These are phyloP conservation scores for Claviceps sorghi DNA, from an alignment of 2,329 filamentous ascomycete genomes.

Conservation along the genomic window DNA sequence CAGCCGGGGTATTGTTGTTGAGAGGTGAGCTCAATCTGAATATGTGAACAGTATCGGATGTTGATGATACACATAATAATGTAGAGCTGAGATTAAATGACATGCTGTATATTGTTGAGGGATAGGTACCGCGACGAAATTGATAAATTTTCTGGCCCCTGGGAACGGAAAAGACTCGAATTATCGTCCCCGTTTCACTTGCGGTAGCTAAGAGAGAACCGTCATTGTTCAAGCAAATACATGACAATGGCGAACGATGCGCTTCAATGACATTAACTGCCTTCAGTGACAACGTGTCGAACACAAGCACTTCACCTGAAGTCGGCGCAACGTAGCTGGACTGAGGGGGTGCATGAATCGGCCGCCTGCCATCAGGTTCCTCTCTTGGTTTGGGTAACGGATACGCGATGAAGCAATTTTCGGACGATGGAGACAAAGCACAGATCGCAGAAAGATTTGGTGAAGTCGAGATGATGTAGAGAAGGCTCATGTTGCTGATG, in stretches of 20 bases:
- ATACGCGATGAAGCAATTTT: conserved; percentile 91
- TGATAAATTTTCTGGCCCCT: conserved; percentile 88
- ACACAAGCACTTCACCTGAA: conserved; percentile 83
- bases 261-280: conserved; percentile 92
- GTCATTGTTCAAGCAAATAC: conserved; percentile 81
- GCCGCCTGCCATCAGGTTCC: conserved; percentile 41
- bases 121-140: conserved; percentile 89
- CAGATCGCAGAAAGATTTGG: conserved; percentile 87
- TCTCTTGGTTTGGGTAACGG: conserved; percentile 65
- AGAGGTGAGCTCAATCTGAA: conserved; percentile 58
- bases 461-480: conserved; percentile 85
- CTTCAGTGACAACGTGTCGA: conserved; percentile 77
- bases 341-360: conserved; percentile 71
- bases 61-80: conserved; percentile 85
- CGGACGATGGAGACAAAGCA: conserved; percentile 82
- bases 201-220: conserved; percentile 86
- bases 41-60: conserved; percentile 91
- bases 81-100: conserved; percentile 94
- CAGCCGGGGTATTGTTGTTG: conserved; percentile 20
- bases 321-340: conserved; percentile 70
- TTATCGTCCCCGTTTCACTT: conserved; percentile 94
- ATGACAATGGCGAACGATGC: conserved; percentile 80
- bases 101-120: conserved; percentile 95
- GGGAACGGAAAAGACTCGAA: conserved; percentile 87
- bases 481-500: conserved; percentile 93